Conservation (phyloP, 257 asterid species). For the Solanum pimpinellifolium region DNA sequence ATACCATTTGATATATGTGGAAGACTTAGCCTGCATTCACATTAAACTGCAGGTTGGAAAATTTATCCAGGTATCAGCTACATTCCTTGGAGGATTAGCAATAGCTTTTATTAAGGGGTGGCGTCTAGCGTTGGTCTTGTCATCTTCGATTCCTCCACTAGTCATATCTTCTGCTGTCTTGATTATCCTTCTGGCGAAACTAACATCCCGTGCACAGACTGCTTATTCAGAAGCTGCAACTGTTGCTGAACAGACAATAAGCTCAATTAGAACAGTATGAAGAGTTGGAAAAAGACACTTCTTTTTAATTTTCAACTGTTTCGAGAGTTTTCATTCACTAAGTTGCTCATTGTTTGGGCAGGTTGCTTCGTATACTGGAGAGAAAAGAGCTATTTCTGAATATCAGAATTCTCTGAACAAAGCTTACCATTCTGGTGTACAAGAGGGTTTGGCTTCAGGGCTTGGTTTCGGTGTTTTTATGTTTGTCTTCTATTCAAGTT, state of each 20-base stretch:
- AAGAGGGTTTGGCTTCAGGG: constrained; percentile 61
- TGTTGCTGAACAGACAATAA: constrained; percentile 69
- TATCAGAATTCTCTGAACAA: constrained; percentile 39
- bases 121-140: constrained; percentile 70
- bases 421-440: constrained; percentile 59
- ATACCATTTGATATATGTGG: not conserved
- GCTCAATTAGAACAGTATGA: constrained; percentile 70
- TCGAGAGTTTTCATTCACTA: not conserved
- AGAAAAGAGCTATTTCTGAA: constrained; percentile 44
- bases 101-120: constrained; percentile 77
- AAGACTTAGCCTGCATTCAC: not conserved
- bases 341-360: not conserved
- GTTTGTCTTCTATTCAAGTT: constrained; percentile 56
- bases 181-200: constrained; percentile 40
- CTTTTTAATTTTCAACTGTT: not conserved
- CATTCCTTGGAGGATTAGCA: constrained; percentile 60
- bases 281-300: not conserved
- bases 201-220: constrained; percentile 66
- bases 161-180: constrained; percentile 59
- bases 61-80: constrained; percentile 54
- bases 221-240: constrained; percentile 71
- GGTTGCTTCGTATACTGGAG: constrained; percentile 79
- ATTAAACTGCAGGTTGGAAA: constrained; percentile 46
- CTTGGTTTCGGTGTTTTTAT: constrained; percentile 55
- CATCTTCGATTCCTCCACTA: constrained; percentile 68